phyloP scores from a whole-genome alignment of 345 rosid genomes.

The Lumnitzera littorea region DNA sequence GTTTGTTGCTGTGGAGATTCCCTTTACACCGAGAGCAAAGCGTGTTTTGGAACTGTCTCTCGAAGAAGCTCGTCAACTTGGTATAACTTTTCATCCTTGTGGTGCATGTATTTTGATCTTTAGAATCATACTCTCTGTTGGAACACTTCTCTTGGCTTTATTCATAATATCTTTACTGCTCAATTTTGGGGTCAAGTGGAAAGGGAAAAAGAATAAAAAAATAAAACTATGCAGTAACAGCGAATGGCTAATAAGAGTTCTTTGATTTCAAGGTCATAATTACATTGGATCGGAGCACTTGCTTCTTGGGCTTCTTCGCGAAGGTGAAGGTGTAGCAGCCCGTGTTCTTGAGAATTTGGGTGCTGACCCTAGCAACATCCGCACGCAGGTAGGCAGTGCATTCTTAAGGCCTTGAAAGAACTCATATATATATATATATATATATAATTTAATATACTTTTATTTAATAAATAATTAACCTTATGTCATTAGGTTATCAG shows the following conservation, averaged over 20 bases:
- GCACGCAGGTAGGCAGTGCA: slow-evolving; percentile 68
- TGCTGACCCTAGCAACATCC: slow-evolving; percentile 84
- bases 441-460: too few species aligned
- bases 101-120: neutral
- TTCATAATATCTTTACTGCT: too few species aligned
- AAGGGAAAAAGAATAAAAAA: too few species aligned
- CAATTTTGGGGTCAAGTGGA: too few species aligned
- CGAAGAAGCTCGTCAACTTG: slow-evolving; percentile 93
- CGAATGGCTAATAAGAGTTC: neutral
- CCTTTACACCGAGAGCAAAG: slow-evolving; percentile 97
- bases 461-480: neutral
- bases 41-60: slow-evolving; percentile 87
- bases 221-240: too few species aligned
- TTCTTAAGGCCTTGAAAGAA: neutral
- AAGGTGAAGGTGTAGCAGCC: slow-evolving; percentile 99
- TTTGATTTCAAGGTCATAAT: slow-evolving; percentile 64
- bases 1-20: slow-evolving; percentile 92
- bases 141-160: too few species aligned
- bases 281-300: slow-evolving; percentile 98
- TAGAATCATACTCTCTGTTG: neutral
- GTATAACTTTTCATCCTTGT: slow-evolving; percentile 17
- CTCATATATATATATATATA: too few species aligned
- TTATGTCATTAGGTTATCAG: slow-evolving; percentile 64
- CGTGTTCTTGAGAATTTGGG: slow-evolving; percentile 96
- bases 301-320: slow-evolving; percentile 88